These are phyloP conservation scores for Camellia lanceoleosa DNA, from an alignment of 148 eudicot genomes.

Conservation along the genomic window DNA sequence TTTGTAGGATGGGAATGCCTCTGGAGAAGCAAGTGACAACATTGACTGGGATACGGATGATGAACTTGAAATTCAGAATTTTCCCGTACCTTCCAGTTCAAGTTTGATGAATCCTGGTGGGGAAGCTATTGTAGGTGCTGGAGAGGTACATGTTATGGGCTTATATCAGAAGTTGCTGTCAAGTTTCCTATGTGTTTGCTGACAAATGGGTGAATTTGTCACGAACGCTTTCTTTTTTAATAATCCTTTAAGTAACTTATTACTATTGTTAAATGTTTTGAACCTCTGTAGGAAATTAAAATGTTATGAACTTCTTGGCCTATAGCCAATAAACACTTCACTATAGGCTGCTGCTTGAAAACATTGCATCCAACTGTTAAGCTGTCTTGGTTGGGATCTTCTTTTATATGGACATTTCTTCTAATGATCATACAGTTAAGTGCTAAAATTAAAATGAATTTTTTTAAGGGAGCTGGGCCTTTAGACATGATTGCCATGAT, in stretches of 20 bases:
- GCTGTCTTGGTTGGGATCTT: too few relatives aligned
- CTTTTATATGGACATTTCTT: too few relatives aligned
- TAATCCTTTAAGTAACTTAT: not conserved
- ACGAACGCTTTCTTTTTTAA: not conserved
- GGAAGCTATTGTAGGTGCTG: constrained; percentile 18
- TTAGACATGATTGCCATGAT: too few relatives aligned
- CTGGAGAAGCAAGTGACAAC: constrained; percentile 39
- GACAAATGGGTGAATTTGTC: not conserved
- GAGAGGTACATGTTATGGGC: constrained; percentile 41
- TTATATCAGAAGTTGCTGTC: not conserved
- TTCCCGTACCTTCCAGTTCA: constrained; percentile 23
- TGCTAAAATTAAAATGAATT: too few relatives aligned
- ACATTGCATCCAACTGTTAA: too few relatives aligned
- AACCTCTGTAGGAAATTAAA: not conserved
- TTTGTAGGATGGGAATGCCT: constrained; percentile 38
- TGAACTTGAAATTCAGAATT: constrained; percentile 49
- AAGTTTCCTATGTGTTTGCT: not conserved
- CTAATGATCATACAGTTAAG: too few relatives aligned
- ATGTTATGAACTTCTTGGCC: too few relatives aligned
- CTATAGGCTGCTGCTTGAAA: too few relatives aligned
- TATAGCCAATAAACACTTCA: too few relatives aligned
- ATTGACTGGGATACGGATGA: constrained; percentile 73
- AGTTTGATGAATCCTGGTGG: constrained; percentile 26
- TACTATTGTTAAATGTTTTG: not conserved
- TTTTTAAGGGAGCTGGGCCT: too few relatives aligned